Percentiles rank a stretch among this genome's conserved stretches.
phyloP scores from a whole-genome alignment of 345 rosid genomes.

The Dovyalis caffra region DNA sequence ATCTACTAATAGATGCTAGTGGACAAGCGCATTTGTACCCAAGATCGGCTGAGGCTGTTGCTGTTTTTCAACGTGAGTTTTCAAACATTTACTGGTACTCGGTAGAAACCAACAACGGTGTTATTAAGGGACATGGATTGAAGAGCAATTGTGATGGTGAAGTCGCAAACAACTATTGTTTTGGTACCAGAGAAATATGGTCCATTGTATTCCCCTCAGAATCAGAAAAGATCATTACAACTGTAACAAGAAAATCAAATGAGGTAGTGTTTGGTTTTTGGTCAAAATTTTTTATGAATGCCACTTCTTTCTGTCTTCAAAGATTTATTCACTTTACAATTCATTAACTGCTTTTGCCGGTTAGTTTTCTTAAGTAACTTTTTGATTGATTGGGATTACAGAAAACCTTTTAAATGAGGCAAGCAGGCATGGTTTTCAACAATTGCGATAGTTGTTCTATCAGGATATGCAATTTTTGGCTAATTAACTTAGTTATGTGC shows the following conservation, averaged over 20 bases:
- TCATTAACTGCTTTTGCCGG: not conserved
- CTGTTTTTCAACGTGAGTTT: slow-evolving; percentile 61
- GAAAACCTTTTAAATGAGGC: not conserved
- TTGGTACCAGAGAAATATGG: slow-evolving; percentile 77
- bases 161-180: slow-evolving; percentile 70
- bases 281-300: not conserved
- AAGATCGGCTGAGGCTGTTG: slow-evolving; percentile 62
- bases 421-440: not conserved
- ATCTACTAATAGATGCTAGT: slow-evolving; percentile 67
- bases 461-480: not conserved
- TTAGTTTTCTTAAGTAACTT: not conserved
- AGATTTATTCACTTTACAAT: not conserved
- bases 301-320: not conserved
- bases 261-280: slow-evolving; percentile 54
- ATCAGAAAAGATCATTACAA: slow-evolving; percentile 79
- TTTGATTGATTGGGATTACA: not conserved
- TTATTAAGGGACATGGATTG: slow-evolving; percentile 76
- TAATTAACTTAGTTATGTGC: not conserved
- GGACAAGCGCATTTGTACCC: slow-evolving; percentile 82
- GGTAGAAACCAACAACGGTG: slow-evolving; percentile 60
- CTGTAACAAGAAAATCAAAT: slow-evolving; percentile 63
- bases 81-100: slow-evolving; percentile 90
- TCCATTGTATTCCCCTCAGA: slow-evolving; percentile 85
- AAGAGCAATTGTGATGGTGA: slow-evolving; percentile 56
- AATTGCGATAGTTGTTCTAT: not conserved